A percentile compares a stretch with the other conserved stretches of the same genome.
Conservation (phyloP, 305 asterid species). For the Fraxinus latifolia region DNA sequence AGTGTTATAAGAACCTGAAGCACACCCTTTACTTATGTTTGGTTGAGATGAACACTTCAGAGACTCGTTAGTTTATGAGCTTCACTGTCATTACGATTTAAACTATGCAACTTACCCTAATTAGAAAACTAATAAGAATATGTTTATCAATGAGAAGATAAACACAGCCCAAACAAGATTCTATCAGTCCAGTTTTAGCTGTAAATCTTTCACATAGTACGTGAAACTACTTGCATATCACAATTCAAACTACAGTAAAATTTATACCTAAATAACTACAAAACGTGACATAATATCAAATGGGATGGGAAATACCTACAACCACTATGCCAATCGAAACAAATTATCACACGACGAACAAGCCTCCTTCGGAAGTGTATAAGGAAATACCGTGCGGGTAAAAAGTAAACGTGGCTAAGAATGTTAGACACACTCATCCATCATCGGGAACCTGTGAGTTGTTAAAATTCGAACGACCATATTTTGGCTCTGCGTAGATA, state of each 20-base stretch:
- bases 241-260: background rate
- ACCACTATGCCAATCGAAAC: background rate
- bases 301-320: background rate
- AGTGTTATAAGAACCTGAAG: too few relatives aligned
- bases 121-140: background rate
- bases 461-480: conserved; percentile 20
- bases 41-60: too few relatives aligned
- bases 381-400: background rate
- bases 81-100: too few relatives aligned
- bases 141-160: background rate
- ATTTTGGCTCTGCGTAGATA: conserved; percentile 44
- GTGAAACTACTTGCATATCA: background rate
- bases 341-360: background rate
- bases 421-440: conserved; percentile 15
- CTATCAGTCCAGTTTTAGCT: background rate
- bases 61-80: too few relatives aligned
- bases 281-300: background rate
- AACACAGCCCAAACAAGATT: background rate
- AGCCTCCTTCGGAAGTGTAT: background rate
- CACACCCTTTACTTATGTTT: too few relatives aligned
- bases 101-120: background rate
- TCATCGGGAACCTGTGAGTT: conserved; percentile 30
- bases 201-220: background rate
- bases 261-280: background rate
- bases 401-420: background rate